Conservation (phyloP, 2,329 filamentous ascomycete genomes). For the Talaromyces sp. region DNA sequence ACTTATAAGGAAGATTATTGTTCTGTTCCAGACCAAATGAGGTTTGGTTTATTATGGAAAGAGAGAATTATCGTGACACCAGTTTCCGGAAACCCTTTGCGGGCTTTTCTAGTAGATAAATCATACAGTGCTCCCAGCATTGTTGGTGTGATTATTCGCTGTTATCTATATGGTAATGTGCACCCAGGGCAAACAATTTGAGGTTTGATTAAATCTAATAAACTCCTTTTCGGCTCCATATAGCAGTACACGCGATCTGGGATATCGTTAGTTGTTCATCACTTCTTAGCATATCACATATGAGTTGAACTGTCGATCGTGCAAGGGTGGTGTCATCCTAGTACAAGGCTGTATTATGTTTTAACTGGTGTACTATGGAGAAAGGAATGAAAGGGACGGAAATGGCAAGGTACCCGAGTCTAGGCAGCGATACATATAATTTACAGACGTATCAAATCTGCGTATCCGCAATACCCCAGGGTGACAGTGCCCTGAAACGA, state of each 20-base stretch:
- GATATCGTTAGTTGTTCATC: not conserved
- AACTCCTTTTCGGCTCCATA: not conserved
- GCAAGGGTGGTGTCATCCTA: not conserved
- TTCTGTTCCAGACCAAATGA: too few relatives aligned
- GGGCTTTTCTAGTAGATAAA: too few relatives aligned
- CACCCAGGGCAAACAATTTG: too few relatives aligned
- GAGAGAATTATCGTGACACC: too few relatives aligned
- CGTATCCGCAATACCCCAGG: not conserved
- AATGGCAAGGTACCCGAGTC: not conserved
- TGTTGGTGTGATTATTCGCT: too few relatives aligned
- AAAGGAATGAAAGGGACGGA: not conserved
- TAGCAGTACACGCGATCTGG: not conserved
- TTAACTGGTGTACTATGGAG: not conserved
- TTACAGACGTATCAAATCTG: not conserved
- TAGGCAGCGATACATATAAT: conserved; percentile 1
- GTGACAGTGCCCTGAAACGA: not conserved
- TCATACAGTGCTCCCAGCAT: too few relatives aligned
- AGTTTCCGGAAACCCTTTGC: too few relatives aligned
- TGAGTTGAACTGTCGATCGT: conserved; percentile 3
- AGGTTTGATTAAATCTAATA: too few relatives aligned
- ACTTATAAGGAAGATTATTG: too few relatives aligned
- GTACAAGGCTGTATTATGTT: not conserved
- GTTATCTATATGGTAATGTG: too few relatives aligned
- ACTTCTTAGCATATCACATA: conserved; percentile 4
- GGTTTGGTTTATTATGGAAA: too few relatives aligned